A percentile compares a stretch with the other conserved stretches of the same genome.
These are phyloP conservation scores for Diospyros kaki DNA, from an alignment of 148 eudicot species.

Conservation along the genomic window DNA sequence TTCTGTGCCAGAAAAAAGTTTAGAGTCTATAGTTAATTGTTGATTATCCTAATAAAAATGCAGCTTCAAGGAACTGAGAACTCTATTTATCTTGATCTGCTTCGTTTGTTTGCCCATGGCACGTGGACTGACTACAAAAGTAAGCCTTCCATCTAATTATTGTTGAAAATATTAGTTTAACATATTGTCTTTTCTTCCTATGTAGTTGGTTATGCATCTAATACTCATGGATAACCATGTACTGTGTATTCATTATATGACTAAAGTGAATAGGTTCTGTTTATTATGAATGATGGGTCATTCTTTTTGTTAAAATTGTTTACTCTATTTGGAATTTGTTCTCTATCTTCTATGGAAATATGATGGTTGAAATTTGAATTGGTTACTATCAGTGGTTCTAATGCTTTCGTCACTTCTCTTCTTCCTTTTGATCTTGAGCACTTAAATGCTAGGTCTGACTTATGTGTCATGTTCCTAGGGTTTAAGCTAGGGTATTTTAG, in stretches of 20 bases:
- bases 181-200: background rate
- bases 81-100: constrained; percentile 63
- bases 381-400: background rate
- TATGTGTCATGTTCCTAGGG: no score
- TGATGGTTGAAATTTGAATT: background rate
- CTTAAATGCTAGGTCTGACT: no score
- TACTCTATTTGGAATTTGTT: background rate
- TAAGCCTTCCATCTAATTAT: constrained; percentile 26
- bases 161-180: background rate
- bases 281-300: background rate
- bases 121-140: constrained; percentile 97
- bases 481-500: no score
- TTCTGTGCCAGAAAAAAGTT: background rate
- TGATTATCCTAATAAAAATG: constrained; percentile 21
- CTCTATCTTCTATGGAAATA: background rate
- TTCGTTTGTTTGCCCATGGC: constrained; percentile 85
- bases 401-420: background rate
- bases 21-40: background rate
- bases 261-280: background rate
- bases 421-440: background rate
- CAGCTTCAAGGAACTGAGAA: constrained; percentile 89
- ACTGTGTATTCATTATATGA: background rate
- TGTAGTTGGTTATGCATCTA: constrained; percentile 5
- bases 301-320: background rate
- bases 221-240: background rate